These are phyloP conservation scores for Tinospora cordifolia DNA, from an alignment of 164 flowering plant genomes.

Conservation along the genomic window DNA sequence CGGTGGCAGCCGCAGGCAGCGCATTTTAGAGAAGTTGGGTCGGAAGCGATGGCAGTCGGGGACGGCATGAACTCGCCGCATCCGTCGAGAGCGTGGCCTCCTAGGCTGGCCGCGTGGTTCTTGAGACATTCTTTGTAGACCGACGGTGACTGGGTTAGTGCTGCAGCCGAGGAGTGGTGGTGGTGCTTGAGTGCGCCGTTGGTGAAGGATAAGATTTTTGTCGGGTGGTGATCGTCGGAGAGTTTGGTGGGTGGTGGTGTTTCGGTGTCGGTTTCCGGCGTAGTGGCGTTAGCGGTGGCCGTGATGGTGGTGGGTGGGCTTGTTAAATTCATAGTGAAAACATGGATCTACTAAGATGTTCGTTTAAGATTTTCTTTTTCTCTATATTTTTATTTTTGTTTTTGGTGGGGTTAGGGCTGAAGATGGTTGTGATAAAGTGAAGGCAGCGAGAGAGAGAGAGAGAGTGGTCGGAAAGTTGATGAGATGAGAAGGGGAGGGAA, in stretches of 20 bases:
- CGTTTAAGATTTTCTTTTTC: background rate
- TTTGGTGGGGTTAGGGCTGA: constrained; percentile 8
- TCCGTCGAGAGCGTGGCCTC: constrained; percentile 54
- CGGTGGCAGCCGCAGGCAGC: constrained; percentile 70
- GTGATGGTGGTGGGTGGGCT: constrained; percentile 22
- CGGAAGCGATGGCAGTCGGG: constrained; percentile 27
- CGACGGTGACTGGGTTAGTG: constrained; percentile 6
- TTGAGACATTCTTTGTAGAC: constrained; percentile 51
- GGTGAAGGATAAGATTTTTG: constrained; percentile 29
- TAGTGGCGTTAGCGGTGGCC: constrained; percentile 8
- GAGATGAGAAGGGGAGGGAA: constrained; percentile 7
- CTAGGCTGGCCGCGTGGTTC: constrained; percentile 48
- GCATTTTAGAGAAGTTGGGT: constrained; percentile 42
- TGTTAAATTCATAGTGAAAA: constrained; percentile 11
- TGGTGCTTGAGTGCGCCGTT: constrained; percentile 37
- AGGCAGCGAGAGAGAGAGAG: no score
- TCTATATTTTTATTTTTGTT: background rate
- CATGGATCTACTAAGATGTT: background rate
- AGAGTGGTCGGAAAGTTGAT: constrained; percentile 19
- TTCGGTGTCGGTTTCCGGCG: constrained; percentile 15
- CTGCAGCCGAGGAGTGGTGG: constrained; percentile 16
- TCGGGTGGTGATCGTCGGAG: constrained; percentile 11
- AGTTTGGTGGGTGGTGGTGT: constrained; percentile 15
- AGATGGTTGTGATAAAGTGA: background rate
- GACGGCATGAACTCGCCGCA: constrained; percentile 57